Base-by-base conservation (phyloP, 495 filamentous ascomycete genomes). In the Penicillium cinerascens region DNA sequence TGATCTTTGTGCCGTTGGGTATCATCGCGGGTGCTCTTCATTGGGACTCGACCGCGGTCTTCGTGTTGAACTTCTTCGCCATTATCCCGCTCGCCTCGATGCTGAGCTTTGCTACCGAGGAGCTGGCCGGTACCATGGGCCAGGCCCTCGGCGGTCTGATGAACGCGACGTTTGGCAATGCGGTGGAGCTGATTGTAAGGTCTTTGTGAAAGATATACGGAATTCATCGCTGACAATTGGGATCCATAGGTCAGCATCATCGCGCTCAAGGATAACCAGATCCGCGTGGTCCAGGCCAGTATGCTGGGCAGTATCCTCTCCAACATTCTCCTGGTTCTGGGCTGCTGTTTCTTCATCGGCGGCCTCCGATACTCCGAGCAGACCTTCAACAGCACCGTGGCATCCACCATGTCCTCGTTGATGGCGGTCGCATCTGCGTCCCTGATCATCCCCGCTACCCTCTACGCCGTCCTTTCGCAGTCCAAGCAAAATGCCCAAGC, bases 261-360 rank as follows among this genome's bases (percentile, higher is more conserved):
- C 48, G 93, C 93, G 6, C 77, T 98, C 47, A 83, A 78, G 52
- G 82, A 92, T 54, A 83, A 84, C 33, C 84, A 98, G 71, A 92
- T 97, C 63, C 85, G 95, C 54, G 91, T 98, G 47, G 93, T 97
- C 4, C 95, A 98, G 72, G 86, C 93, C 35, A 95, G 90, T 63
- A 98, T 98, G 93, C 85, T 98, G 17, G 93, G 93, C 33, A 93
- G 88, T 66, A 96, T 98, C 53, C 76, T 98, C 23, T 97, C 93
- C 44, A 98, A 98, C 61, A 87, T 97, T 47, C 81, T 98, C 11
- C 80, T 98, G 20, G 93, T 98, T 39, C 80, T 98, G 45, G 93
- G 93, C 52, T 96, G 93, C 84, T 97, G 93, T 71, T 98, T 98
- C 80, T 76, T 96, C 52, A 81, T 89, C 50, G 93, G 92, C 42